These are phyloP conservation scores for Candida buenavistaensis DNA, from an alignment of 1,139 yeast genomes.

Conservation along the genomic window DNA sequence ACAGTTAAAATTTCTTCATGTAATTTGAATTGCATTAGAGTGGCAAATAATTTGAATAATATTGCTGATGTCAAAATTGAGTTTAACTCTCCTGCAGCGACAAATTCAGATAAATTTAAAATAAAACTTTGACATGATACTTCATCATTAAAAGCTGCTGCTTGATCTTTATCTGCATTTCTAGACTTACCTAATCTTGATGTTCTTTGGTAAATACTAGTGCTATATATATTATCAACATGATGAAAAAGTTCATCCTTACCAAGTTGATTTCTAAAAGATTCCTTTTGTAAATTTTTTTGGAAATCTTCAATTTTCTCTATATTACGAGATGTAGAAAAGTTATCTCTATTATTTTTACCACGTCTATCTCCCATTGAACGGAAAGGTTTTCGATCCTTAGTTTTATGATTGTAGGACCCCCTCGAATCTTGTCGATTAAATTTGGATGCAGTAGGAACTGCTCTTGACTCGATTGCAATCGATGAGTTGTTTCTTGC, in stretches of 20 bases:
- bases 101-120: slow-evolving; percentile 32
- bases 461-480: slow-evolving; percentile 3
- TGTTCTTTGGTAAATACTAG: slow-evolving; percentile 10
- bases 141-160: slow-evolving; percentile 30
- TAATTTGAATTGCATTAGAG: slow-evolving; percentile 29
- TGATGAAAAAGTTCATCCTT: slow-evolving; percentile 28
- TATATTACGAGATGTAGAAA: no score
- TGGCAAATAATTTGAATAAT: slow-evolving; percentile 30
- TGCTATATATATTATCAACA: slow-evolving; percentile 12
- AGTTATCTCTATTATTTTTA: no score
- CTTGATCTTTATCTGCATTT: slow-evolving; percentile 44
- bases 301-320: slow-evolving; percentile 19
- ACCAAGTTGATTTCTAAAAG: slow-evolving; percentile 25
- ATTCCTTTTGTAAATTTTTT: slow-evolving; percentile 29
- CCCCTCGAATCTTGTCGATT: no score
- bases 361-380: no score
- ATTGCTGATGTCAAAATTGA: slow-evolving; percentile 23
- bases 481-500: slow-evolving; percentile 12
- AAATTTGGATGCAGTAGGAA: no score
- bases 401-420: no score
- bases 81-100: slow-evolving; percentile 34
- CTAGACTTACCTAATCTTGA: slow-evolving; percentile 17
- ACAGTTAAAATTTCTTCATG: slow-evolving; percentile 36
- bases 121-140: slow-evolving; percentile 33
- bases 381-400: background rate